Conservation (phyloP, 2,329 filamentous ascomycete genomes). For the Chrysoporthe cubensis region DNA sequence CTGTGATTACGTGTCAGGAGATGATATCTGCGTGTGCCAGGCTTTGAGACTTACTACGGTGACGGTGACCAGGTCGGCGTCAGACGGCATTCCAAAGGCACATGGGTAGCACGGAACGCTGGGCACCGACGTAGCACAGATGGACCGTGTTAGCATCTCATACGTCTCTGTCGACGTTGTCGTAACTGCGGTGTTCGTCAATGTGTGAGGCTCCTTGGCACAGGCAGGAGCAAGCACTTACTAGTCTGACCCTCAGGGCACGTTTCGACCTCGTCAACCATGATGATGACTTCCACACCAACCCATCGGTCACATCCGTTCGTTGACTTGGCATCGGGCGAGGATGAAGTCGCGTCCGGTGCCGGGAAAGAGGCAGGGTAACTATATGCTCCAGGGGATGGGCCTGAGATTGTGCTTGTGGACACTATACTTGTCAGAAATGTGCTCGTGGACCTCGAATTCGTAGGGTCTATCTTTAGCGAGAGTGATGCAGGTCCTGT, state of each 20-base stretch:
- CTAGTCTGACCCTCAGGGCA: slow-evolving; percentile 27
- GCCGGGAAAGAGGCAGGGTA: slow-evolving; percentile 20
- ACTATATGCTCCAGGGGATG: slow-evolving; percentile 20
- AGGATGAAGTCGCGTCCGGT: slow-evolving; percentile 13
- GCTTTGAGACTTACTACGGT: slow-evolving; percentile 31
- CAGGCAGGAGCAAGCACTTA: slow-evolving; percentile 11
- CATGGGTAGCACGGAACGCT: slow-evolving; percentile 38
- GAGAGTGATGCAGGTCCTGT: slow-evolving; percentile 1
- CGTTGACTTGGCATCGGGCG: slow-evolving; percentile 12
- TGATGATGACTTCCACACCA: slow-evolving; percentile 28
- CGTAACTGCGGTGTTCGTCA: slow-evolving; percentile 18
- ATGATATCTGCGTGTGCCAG: neutral
- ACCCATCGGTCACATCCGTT: slow-evolving; percentile 24
- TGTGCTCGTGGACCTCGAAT: slow-evolving; percentile 11
- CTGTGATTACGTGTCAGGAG: slow-evolving; percentile 22
- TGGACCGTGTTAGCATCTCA: slow-evolving; percentile 34
- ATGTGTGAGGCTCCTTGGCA: neutral
- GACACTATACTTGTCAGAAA: slow-evolving; percentile 9
- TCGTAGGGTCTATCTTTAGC: slow-evolving; percentile 11
- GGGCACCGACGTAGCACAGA: slow-evolving; percentile 35
- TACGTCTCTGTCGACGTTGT: slow-evolving; percentile 28
- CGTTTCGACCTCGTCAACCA: slow-evolving; percentile 28
- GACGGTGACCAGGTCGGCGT: slow-evolving; percentile 34
- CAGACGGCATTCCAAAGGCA: slow-evolving; percentile 31
- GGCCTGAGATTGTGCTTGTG: neutral